Percentiles rank a stretch among this genome's conserved stretches.
Conservation (phyloP, 306 rosid species). For the Dryas octopetala region DNA sequence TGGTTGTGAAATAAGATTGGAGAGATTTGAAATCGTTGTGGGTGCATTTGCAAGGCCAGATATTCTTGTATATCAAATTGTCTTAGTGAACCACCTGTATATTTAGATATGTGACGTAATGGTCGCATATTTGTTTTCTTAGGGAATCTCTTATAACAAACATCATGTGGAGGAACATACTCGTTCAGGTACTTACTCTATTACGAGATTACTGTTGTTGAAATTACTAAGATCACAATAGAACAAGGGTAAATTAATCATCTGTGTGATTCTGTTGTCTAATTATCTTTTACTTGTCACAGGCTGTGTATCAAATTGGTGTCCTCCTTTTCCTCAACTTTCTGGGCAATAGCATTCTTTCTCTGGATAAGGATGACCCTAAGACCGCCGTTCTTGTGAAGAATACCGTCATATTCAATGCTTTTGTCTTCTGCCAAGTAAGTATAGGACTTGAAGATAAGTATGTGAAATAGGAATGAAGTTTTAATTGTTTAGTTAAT, state of each 20-base stretch:
- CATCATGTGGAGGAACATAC: conserved; percentile 95
- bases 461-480: background rate
- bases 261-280: conserved; percentile 10
- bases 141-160: conserved; percentile 98
- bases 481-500: background rate
- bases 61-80: background rate
- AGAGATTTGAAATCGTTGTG: background rate
- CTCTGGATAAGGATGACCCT: conserved; percentile 28
- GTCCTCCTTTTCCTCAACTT: conserved; percentile 84
- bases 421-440: conserved; percentile 93
- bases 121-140: conserved; percentile 35
- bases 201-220: background rate
- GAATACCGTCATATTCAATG: conserved; percentile 85
- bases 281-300: conserved; percentile 23
- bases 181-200: conserved; percentile 63
- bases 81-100: background rate
- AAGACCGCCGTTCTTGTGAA: conserved; percentile 43
- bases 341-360: conserved; percentile 53
- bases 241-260: background rate
- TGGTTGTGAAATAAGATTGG: background rate
- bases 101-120: conserved; percentile 6
- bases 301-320: conserved; percentile 81
- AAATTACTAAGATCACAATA: conserved; percentile 7
- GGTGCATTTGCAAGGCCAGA: background rate
- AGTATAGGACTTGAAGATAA: conserved; percentile 15